Conservation (phyloP, 352 stramenopile genomes). For the Aphanomyces stellatus region DNA sequence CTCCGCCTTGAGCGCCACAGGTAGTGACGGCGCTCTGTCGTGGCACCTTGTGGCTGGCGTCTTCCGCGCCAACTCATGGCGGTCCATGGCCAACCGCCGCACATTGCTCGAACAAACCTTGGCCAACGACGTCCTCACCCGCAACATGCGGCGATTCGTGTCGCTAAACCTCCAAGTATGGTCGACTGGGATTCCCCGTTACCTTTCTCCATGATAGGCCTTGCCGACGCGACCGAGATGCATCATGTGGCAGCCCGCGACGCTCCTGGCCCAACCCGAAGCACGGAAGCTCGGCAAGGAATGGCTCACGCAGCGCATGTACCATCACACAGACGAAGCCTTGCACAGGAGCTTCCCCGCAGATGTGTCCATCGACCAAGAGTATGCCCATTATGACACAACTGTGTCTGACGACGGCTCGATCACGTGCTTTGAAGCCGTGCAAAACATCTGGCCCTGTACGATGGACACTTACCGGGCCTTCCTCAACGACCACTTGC, state of each 20-base stretch:
- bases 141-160: background rate
- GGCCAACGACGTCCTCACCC: background rate
- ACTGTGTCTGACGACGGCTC: background rate
- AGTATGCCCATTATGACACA: background rate
- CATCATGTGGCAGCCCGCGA: background rate
- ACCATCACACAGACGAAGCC: background rate
- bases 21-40: background rate
- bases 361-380: background rate
- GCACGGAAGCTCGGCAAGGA: background rate
- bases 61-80: background rate
- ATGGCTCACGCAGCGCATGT: constrained; percentile 3
- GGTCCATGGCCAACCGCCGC: background rate
- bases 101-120: background rate
- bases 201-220: too few relatives aligned
- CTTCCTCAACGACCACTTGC: background rate
- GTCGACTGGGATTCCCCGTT: too few relatives aligned
- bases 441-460: background rate
- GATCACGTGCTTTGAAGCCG: too few relatives aligned
- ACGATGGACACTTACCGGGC: background rate
- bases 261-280: background rate
- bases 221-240: background rate
- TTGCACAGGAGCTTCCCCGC: background rate
- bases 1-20: too few relatives aligned
- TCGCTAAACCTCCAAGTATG: background rate
- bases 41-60: background rate